Base-by-base conservation (phyloP, 768 basidiomycete species). In the Cystofilobasidium macerans region DNA sequence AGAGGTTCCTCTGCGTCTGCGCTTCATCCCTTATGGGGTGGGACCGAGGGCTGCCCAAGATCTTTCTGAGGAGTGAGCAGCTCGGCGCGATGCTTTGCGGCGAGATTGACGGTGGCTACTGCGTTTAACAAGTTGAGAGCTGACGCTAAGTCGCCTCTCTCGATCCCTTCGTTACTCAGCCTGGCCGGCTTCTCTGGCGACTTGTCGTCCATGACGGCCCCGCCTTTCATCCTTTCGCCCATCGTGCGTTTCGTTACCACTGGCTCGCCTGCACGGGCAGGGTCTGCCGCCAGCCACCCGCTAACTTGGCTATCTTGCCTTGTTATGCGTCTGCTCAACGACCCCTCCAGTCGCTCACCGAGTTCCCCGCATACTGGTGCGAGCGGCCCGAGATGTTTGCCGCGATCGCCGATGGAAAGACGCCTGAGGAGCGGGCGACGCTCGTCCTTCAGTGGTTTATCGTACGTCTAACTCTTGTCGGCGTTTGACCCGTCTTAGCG, bases 401-500 rank as follows among this genome's bases (percentile, higher is more conserved):
- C 4, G 84, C 83, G 26, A 97, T 97, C 74, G 83, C 86, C 24
- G 84, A 86, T 70, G 89, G 85, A 6, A 80, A 79, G 73, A 83
- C 82, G 16, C 82, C 84, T 35, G 86, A 92, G 75, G 84, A 85
- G 2, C 81, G 92, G 58, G 81, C 85, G 2, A 78, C 88, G 60
- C 82, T 85, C 8, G 89, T 97, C n/a, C 80, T 97, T 53, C 83
- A 82, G 71, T 99, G 94, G 94, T 99, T 98, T 78, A 88, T 99
- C 72, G 86, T 88, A 71, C 71, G 85, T 78, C 12, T 9, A 11
- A 24, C 54, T 35, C 35, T 60, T n/a, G 30, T 33, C 42, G 18
- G 43, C 28, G 28, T 9, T 26, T 13, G n/a, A 42, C 53, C 32
- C 1, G 57, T n/a, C 35, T 38, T 20, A 5, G 1, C 20, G 16